Evolutionary conservation across 768 basidiomycete genomes (phyloP).

Genomic region (Trametes coccinea): DNA sequence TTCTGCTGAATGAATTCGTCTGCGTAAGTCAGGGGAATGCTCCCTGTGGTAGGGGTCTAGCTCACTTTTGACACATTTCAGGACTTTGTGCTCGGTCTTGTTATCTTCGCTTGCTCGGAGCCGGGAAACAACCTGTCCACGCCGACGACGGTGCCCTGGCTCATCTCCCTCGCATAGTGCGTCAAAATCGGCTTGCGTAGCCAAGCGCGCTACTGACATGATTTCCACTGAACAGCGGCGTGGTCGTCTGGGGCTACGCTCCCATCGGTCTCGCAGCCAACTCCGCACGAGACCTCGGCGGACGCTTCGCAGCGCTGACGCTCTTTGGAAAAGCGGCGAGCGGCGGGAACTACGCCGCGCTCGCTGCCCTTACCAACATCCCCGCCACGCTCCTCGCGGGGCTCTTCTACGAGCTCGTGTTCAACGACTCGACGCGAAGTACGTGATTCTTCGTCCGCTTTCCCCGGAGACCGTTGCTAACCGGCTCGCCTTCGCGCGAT

Average conservation of each 20-base stretch:
- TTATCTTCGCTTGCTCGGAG: constrained; percentile 55
- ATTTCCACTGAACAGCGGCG: constrained; percentile 38
- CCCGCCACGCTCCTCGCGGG: constrained; percentile 60
- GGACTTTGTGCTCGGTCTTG: constrained; percentile 48
- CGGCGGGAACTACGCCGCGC: constrained; percentile 59
- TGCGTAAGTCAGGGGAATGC: constrained; percentile 38
- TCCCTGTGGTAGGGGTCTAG: background rate
- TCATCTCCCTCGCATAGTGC: constrained; percentile 62
- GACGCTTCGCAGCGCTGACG: constrained; percentile 58
- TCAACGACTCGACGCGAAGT: constrained; percentile 47
- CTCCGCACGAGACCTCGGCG: constrained; percentile 68
- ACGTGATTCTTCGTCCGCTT: constrained; percentile 4
- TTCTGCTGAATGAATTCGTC: constrained; percentile 59
- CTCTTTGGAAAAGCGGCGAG: constrained; percentile 57
- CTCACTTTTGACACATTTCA: background rate
- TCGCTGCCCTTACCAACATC: constrained; percentile 65
- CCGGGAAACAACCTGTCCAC: constrained; percentile 60
- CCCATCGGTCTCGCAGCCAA: constrained; percentile 60
- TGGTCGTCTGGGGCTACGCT: constrained; percentile 62
- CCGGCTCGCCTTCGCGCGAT: background rate
- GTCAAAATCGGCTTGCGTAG: constrained; percentile 23
- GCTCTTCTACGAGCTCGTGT: constrained; percentile 54
- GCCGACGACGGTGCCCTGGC: constrained; percentile 50
- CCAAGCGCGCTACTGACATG: background rate
- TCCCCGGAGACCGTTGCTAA: background rate